phyloP scores from a whole-genome alignment of 2,329 filamentous ascomycete genomes.

The Tolypocladium ovalisporum region DNA sequence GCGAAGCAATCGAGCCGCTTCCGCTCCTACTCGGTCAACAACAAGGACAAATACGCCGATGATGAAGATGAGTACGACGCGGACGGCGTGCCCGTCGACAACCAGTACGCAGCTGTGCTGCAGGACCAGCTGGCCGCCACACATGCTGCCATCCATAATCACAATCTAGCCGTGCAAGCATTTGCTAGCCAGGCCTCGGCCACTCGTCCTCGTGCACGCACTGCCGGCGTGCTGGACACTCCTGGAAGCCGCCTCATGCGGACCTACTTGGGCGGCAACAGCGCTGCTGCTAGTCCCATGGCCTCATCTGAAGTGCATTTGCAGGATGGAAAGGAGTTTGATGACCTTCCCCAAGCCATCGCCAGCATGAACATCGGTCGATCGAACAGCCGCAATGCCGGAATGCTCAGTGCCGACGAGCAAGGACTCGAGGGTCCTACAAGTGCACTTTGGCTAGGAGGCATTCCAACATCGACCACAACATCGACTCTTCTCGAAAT shows the following conservation, averaged over 20 bases:
- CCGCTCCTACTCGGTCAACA: conserved; percentile 96
- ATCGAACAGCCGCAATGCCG: conserved; percentile 54
- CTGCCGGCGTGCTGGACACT: conserved; percentile 81
- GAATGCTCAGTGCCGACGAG: conserved; percentile 63
- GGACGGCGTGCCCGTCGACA: conserved; percentile 39
- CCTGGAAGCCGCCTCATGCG: conserved; percentile 55
- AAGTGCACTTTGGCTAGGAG: conserved; percentile 90
- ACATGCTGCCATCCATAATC: conserved; percentile 67
- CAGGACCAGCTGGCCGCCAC: conserved; percentile 54
- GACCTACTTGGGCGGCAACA: conserved; percentile 63
- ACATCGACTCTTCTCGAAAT: conserved; percentile 91
- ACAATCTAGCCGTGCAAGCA: conserved; percentile 87
- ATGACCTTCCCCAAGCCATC: conserved; percentile 70
- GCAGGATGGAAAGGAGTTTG: conserved; percentile 66
- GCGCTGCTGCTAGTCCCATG: conserved; percentile 62
- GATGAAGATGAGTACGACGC: conserved; percentile 67
- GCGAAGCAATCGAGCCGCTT: conserved; percentile 77
- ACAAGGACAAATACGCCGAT: conserved; percentile 92
- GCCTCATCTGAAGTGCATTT: conserved; percentile 64
- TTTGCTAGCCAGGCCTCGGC: conserved; percentile 76
- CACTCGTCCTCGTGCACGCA: conserved; percentile 78
- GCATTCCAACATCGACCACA: conserved; percentile 93
- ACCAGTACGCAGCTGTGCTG: conserved; percentile 48
- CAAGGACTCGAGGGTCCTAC: conserved; percentile 79
- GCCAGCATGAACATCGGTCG: conserved; percentile 66